A percentile compares a stretch with the other conserved stretches of the same genome.
phyloP scores from a whole-genome alignment of 768 basidiomycete genomes.

The Strobilomyces echinocephalus region DNA sequence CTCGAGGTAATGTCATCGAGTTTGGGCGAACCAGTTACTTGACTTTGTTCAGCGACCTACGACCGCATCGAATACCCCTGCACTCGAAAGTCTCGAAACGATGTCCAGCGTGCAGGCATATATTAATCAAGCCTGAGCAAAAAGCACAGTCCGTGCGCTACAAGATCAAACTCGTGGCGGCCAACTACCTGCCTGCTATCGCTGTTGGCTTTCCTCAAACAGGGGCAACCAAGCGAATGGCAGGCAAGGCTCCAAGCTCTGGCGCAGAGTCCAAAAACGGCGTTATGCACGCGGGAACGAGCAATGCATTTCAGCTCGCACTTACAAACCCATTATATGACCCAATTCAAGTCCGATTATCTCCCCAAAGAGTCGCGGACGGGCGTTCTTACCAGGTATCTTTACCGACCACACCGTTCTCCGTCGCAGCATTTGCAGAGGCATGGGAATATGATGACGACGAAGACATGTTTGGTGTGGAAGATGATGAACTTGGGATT shows the following conservation, averaged over 20 bases:
- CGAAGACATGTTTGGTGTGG: constrained; percentile 68
- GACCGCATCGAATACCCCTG: constrained; percentile 85
- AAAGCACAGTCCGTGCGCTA: constrained; percentile 92
- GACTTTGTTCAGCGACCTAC: constrained; percentile 50
- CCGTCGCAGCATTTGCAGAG: constrained; percentile 88
- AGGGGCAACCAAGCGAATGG: constrained; percentile 35
- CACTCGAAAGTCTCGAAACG: constrained; percentile 95
- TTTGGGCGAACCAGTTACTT: background rate
- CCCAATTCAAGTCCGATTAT: constrained; percentile 86
- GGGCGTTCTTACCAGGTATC: constrained; percentile 62
- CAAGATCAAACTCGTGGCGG: constrained; percentile 96
- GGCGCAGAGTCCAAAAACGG: constrained; percentile 35
- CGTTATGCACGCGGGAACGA: constrained; percentile 65
- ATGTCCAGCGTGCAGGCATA: constrained; percentile 90
- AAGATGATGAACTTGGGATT: constrained; percentile 35
- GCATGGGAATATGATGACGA: constrained; percentile 99
- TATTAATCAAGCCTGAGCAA: constrained; percentile 96
- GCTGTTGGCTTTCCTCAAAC: constrained; percentile 63
- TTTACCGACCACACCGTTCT: constrained; percentile 72
- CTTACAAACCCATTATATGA: constrained; percentile 96
- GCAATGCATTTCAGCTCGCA: constrained; percentile 84
- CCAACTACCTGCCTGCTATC: constrained; percentile 89
- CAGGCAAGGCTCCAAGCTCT: constrained; percentile 33
- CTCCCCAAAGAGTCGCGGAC: constrained; percentile 57
- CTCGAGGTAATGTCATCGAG: constrained; percentile 42